Evolutionary conservation across 257 asterid genomes (phyloP).

Genomic region (Ajuga chamaepitys): DNA sequence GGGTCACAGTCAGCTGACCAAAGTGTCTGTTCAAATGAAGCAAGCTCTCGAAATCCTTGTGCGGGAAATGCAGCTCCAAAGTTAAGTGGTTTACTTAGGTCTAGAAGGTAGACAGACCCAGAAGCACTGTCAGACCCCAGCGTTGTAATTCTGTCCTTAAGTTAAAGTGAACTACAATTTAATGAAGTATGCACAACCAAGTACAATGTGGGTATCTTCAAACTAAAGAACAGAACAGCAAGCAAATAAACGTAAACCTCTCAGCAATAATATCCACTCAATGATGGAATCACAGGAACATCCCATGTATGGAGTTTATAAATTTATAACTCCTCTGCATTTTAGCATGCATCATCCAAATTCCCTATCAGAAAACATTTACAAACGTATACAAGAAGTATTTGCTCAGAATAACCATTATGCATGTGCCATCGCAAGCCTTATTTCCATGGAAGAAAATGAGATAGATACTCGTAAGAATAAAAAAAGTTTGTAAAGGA

Average conservation of each 20-base stretch:
- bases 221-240: neutral
- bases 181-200: slow-evolving; percentile 3
- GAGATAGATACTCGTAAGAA: neutral
- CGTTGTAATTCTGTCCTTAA: slow-evolving; percentile 60
- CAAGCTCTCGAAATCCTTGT: slow-evolving; percentile 27
- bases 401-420: neutral
- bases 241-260: neutral
- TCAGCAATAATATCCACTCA: slow-evolving; percentile 3
- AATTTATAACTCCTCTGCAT: neutral
- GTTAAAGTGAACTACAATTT: slow-evolving; percentile 27
- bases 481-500: slow-evolving; percentile 37
- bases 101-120: slow-evolving; percentile 64
- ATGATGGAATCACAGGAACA: slow-evolving; percentile 5
- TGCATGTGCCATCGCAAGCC: neutral
- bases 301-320: neutral
- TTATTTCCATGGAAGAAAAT: neutral
- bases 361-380: neutral
- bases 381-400: neutral
- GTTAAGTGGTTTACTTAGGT: slow-evolving; percentile 51
- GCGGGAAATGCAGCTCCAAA: slow-evolving; percentile 21
- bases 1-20: slow-evolving; percentile 74
- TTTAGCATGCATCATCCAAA: slow-evolving; percentile 8
- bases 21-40: slow-evolving; percentile 51
- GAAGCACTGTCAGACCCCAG: slow-evolving; percentile 66
- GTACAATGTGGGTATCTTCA: neutral